phyloP scores from a whole-genome alignment of 257 asterid species.

The Plectranthus barbatus region DNA sequence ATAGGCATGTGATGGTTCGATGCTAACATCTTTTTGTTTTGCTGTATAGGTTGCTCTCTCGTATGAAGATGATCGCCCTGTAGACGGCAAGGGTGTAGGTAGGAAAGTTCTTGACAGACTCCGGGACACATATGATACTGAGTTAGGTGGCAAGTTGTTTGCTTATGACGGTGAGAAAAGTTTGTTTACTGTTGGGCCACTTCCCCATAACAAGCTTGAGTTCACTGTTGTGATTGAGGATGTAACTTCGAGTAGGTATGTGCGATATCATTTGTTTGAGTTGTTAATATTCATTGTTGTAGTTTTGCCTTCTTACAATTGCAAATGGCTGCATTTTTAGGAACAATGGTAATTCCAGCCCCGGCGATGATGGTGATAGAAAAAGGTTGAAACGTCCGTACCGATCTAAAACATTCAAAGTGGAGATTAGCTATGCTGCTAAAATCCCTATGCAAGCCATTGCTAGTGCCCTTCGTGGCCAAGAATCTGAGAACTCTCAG shows the following conservation, averaged over 20 bases:
- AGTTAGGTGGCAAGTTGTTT: conserved; percentile 63
- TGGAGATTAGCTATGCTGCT: conserved; percentile 74
- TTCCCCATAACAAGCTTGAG: conserved; percentile 73
- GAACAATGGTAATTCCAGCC: conserved; percentile 62
- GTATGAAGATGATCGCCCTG: conserved; percentile 89
- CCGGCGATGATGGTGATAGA: conserved; percentile 46
- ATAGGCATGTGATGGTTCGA: neutral
- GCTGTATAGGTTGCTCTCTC: conserved; percentile 69
- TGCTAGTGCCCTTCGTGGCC: conserved; percentile 74
- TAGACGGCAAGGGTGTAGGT: conserved; percentile 89
- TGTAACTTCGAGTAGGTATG: conserved; percentile 54
- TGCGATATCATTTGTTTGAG: neutral
- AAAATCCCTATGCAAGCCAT: conserved; percentile 75
- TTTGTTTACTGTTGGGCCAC: conserved; percentile 72
- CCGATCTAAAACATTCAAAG: conserved; percentile 67
- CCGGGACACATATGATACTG: conserved; percentile 59
- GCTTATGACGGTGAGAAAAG: conserved; percentile 94
- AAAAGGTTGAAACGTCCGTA: conserved; percentile 58
- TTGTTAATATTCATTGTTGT: neutral
- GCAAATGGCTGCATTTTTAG: conserved; percentile 26
- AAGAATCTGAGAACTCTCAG: conserved; percentile 81
- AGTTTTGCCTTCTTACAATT: neutral
- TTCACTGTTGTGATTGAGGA: conserved; percentile 77
- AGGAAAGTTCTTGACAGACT: conserved; percentile 76
- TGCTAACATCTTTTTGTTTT: neutral